Base-by-base conservation (phyloP, 1,284 basidiomycete genomes). In the Rhodotorula sp. region DNA sequence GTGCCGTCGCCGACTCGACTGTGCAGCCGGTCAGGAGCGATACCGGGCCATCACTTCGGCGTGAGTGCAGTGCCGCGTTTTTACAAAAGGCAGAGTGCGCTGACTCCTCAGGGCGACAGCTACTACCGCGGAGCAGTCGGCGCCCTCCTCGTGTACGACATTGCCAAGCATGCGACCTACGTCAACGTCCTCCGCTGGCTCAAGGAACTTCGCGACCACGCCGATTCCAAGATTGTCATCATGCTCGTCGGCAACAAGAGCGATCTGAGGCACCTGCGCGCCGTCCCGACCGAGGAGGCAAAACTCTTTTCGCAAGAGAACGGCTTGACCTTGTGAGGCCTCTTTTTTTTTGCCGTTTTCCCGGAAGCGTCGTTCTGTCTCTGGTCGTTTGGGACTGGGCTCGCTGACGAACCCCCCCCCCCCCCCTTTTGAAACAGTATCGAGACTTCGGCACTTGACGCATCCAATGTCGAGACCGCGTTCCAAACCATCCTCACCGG, bases 11-110 rank as follows among this genome's bases (percentile, higher is more conserved):
- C 34, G 34, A 28, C 19, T 3, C 34, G 43, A 55, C 21, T 4
- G 28, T 48, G 12, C 79, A 92, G 95, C 97, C 80, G 95, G 97
- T 55, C 95, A 98, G 84, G 95, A 98, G 83, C 91, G 95, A 79
- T 99, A 99, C 85, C 90, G 95, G 73, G 95, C 97, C 70, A 99
- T 99, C 83, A 99, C 95, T 64, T 95, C 95, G 78, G 92, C 92
- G 90, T 93, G 69, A 83, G 90, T 85, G 43, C 19, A 38, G 26
- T 54, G 6, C 15, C 61, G 49, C 7, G 15, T 5, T 21, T 5
- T 31, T 34, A 1, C 12, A 14, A 23, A 3, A 8, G 6, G n/a
- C n/a, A 1, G 18, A 34, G 34, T 34, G 8, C 5, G 21, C 62
- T 71, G 52, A 57, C 60, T 50, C 47, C 31, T 50, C 49, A n/a